Conservation (phyloP, 352 stramenopile species). For the Globisporangium lucens region DNA sequence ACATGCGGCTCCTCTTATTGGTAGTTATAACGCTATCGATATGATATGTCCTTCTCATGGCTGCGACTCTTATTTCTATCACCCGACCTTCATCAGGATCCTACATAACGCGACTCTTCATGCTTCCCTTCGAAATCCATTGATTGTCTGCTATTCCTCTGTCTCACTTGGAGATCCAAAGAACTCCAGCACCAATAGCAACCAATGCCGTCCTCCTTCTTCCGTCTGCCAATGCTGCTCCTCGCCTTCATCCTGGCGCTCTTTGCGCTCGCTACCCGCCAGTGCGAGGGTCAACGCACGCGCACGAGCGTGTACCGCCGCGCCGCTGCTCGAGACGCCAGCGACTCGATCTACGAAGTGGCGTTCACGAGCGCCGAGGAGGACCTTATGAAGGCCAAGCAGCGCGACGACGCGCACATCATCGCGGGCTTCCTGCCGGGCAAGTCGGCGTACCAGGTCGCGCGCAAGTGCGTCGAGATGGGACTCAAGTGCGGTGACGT, state of each 20-base stretch:
- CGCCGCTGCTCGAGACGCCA: not conserved
- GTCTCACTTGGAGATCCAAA: no score
- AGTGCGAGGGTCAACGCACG: not conserved
- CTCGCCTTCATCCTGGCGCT: not conserved
- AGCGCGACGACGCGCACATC: constrained; percentile 37
- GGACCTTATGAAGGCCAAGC: constrained; percentile 36
- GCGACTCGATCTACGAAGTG: constrained; percentile 23
- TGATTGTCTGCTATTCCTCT: no score
- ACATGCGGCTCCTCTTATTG: no score
- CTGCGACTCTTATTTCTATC: no score
- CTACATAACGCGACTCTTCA: no score
- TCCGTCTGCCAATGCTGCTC: not conserved
- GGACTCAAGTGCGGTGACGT: constrained; percentile 44
- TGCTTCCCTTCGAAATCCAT: no score
- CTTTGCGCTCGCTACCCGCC: not conserved
- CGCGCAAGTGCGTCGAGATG: constrained; percentile 52
- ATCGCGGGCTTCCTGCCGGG: constrained; percentile 32
- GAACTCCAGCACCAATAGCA: no score
- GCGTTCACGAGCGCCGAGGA: constrained; percentile 52
- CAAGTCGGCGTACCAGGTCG: constrained; percentile 36
- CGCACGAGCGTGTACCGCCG: constrained; percentile 11
- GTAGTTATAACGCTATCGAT: no score
- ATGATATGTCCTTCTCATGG: no score
- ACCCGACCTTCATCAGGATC: no score
- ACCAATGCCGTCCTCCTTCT: no score